Percentiles rank a stretch among this genome's conserved stretches.
phyloP scores from a whole-genome alignment of 1,284 basidiomycete genomes.

The Pseudozyma pruni region DNA sequence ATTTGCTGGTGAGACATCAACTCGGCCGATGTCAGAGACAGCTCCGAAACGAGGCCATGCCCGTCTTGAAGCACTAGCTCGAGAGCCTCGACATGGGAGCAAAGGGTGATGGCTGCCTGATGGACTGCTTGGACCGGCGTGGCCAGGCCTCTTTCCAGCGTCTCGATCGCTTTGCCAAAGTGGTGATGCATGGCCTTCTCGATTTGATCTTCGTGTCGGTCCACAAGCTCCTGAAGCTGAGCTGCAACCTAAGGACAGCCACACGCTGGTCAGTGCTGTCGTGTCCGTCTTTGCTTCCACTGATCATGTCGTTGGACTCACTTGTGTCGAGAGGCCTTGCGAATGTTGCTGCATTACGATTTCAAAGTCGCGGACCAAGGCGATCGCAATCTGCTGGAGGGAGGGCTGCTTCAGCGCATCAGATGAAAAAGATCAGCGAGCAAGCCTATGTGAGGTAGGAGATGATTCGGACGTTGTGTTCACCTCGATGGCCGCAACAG shows the following conservation, averaged over 20 bases:
- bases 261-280: background rate
- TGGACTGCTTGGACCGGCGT: background rate
- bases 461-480: background rate
- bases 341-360: background rate
- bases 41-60: conserved; percentile 2
- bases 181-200: background rate
- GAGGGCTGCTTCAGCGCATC: background rate
- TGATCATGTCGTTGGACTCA: conserved; percentile 4
- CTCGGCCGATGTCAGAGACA: conserved; percentile 2
- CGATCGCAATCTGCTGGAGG: background rate
- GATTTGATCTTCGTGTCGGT: background rate
- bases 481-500: conserved; percentile 6
- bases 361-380: background rate
- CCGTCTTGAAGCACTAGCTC: background rate
- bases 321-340: conserved; percentile 7
- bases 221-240: conserved; percentile 3
- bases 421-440: no score
- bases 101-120: background rate
- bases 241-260: background rate
- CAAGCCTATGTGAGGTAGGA: no score
- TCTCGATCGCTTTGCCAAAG: conserved; percentile 1
- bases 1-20: conserved; percentile 7
- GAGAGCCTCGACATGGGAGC: conserved; percentile 5
- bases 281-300: no score
- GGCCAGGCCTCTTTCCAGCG: background rate